Evolutionary conservation across 192 early-diverging fungal genomes (phyloP), one percentile per base, ranked within the genome.

Genomic region (Linnemannia elongata): DNA sequence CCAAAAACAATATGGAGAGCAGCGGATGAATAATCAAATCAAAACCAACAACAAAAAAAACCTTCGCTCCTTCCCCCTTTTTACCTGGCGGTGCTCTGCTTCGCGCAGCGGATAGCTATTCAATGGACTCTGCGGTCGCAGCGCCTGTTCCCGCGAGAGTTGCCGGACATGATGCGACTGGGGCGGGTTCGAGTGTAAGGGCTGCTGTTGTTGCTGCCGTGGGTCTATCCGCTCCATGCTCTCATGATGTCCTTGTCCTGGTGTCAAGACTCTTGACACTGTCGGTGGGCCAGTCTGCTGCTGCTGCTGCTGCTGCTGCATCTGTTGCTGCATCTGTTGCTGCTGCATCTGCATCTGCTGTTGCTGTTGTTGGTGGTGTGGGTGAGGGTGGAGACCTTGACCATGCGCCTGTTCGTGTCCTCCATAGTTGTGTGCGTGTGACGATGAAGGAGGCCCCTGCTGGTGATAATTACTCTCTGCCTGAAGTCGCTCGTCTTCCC

Each of bases 81-180:
- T 66, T 66, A 33, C 60, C 60, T 66, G 60, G 3, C 60, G 60
- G 35, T 66, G 60, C 12, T 66, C 60, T 27, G 12, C 30, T 35
- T 66, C 60, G 30, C 60, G 60, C 60, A 66, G 30, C 24, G 60
- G 60, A 33, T 66, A 66, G 7, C 27, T 12, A 66, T 33, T 66
- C 60, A 66, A 6, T 1, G 77, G 69, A 17, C 77, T 79, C 49
- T 79, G 77, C 1, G 77, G 36, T 39, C 38, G 77, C 69, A 79
- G 77, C 45, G 44, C n/a, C 27, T 79, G 77, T 33, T 79, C 77
- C 9, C 69, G 45, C 24, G 78, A 63, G 15, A 73, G 33, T 45
- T 80, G 78, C 22, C 38, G 71, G 42, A 22, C 55, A 74, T 57
- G 47, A 7, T 73, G 78, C 10, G 71, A 22, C 15, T 81, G 79